Base-by-base conservation (phyloP, 2,329 filamentous ascomycete genomes). In the Dryadomyces quercivorus region DNA sequence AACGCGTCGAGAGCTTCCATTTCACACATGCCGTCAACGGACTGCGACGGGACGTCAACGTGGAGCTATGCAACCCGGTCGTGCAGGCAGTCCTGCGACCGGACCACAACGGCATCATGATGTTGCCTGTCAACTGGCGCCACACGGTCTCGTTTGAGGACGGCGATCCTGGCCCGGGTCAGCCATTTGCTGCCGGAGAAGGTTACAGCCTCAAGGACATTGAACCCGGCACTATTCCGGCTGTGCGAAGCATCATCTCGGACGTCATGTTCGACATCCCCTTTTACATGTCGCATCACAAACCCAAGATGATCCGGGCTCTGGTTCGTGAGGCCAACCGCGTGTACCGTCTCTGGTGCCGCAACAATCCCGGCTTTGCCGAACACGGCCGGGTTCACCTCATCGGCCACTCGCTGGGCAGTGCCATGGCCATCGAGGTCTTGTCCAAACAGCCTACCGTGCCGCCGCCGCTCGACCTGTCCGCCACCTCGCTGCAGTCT, bases 221-320 rank as follows among this genome's bases (percentile, higher is more conserved):
- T 60, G 95, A 95, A 5, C 91, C 90, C 1, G 80, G 84, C 45
- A 93, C 88, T 0, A 88, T 98, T 34, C 91, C 92, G 0, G 90
- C 88, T 1, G 86, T 98, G n/a, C 84, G 93, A 48, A 88, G 86
- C 64, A 82, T 98, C 65, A 94, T 98, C 58, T 94, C 88, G 45
- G 93, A 98, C 66, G 89, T 98, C 62, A 96, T 98, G 89, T 85
- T 97, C 51, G 93, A 98, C 66, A 92, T 98, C 51, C 93, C 93
- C 0, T 97, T 95, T 66, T 98, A 97, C 70, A 84, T 98, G 70
- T 97, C 92, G 0, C 87, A 94, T 56, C 92, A 97, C 69, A 95
- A 97, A 63, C 81, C 85, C 4, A 95, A 90, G 67, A 97, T 98
- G 91, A 86, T 95, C 51, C 78, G 84, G 46, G 91, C 93, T 1